These are phyloP conservation scores for Monosporascus ibericus DNA, from an alignment of 2,329 filamentous ascomycete genomes.

Conservation along the genomic window DNA sequence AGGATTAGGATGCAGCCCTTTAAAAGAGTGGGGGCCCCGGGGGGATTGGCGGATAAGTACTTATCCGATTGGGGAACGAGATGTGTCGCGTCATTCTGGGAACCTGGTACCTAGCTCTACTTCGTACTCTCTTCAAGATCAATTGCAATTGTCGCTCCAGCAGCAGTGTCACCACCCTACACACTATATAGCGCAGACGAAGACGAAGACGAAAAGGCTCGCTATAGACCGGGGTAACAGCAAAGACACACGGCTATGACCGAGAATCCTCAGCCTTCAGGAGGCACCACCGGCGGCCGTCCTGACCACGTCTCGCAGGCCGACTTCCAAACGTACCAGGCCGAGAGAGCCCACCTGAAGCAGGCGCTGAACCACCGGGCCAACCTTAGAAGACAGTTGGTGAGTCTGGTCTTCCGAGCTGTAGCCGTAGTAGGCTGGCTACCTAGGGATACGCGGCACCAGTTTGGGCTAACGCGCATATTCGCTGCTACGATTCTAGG, in stretches of 20 bases:
- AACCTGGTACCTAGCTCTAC: no score
- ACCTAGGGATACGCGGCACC: background rate
- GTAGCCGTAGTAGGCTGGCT: background rate
- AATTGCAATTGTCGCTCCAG: no score
- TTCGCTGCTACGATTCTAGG: constrained; percentile 28
- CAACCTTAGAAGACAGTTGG: background rate
- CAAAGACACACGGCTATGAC: background rate
- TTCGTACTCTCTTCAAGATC: no score
- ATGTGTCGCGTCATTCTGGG: no score
- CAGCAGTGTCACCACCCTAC: no score
- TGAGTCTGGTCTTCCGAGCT: background rate
- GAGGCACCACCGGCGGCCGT: background rate
- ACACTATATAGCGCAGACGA: no score
- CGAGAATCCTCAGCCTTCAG: background rate
- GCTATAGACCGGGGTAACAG: no score
- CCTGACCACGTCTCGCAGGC: background rate
- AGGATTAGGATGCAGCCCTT: no score
- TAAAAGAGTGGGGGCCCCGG: no score
- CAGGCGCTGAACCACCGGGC: background rate
- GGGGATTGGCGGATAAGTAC: no score
- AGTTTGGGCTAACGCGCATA: background rate
- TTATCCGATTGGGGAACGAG: no score
- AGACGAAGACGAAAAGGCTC: no score
- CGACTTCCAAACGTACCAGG: background rate
- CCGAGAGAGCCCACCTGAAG: background rate